Evolutionary conservation across 495 filamentous ascomycete genomes (phyloP).

Genomic region (Neurospora sp.): DNA sequence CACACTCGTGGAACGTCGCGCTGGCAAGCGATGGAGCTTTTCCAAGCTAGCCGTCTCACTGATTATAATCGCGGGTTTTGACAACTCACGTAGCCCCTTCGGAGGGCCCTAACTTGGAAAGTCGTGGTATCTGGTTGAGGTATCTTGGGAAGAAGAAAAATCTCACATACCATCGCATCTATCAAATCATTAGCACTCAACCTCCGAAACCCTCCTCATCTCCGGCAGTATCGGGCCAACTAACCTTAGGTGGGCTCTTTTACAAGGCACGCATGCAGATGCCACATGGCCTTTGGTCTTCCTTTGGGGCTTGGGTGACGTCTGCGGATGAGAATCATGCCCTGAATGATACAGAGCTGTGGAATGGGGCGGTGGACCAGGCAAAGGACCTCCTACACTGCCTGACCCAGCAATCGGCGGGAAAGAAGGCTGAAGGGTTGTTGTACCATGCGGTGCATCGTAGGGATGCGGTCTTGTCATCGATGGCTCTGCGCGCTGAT

Average conservation of each 20-base stretch:
- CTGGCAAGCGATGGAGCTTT: neutral
- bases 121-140: neutral
- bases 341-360: conserved; percentile 21
- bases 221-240: conserved; percentile 8
- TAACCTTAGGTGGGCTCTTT: conserved; percentile 78
- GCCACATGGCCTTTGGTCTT: conserved; percentile 93
- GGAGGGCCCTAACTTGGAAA: neutral
- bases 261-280: conserved; percentile 94
- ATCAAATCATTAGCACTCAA: conserved; percentile 5
- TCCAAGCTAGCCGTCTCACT: neutral
- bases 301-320: conserved; percentile 57
- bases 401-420: conserved; percentile 21
- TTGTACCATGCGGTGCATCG: conserved; percentile 21
- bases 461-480: conserved; percentile 27
- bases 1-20: neutral
- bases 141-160: neutral
- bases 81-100: neutral
- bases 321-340: conserved; percentile 27
- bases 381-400: conserved; percentile 11
- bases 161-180: conserved; percentile 43
- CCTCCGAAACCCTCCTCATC: neutral
- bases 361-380: conserved; percentile 23
- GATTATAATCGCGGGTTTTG: neutral
- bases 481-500: conserved; percentile 27
- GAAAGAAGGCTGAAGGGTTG: conserved; percentile 25